Evolutionary conservation across 345 rosid species (phyloP), one percentile per base, ranked within the genome.

Genomic region (Leavenworthia alabamica): DNA sequence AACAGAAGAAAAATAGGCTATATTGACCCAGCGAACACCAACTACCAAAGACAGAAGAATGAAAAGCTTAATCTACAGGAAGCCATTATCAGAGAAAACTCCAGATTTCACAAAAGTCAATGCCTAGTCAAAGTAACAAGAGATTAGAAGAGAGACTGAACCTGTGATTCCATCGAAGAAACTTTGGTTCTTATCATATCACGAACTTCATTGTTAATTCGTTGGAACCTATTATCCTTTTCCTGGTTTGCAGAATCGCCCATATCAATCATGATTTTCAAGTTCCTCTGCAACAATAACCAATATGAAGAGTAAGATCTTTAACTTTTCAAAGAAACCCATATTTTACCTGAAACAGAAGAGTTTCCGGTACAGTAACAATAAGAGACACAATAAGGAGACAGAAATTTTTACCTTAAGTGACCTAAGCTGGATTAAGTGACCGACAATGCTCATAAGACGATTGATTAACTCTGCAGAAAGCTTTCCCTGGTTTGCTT

Each of bases 361-460:
- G 28, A 41, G 20, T 23, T 42, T 32, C 8, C 8, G 28, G 44
- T 31, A 8, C 13, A 24, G 17, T 51, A 42, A 29, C 4, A 58
- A 40, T 37, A 13, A 33, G 6, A 54, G 43, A 41, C 24, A 16
- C 27, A 23, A 57, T 6, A 50, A 59, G 51, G 45, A 51, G 59
- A 43, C 31, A 52, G 31, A 32, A 4, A 26, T 15, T 0, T 32
- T 62, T 81, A 92, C 97, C 97, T 92, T 89, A 6, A 92, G 86
- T 32, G 97, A 86, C 77, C 98, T 83, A 35, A 89, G 94, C 75
- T 89, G 97, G 68, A 92, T 86, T 73, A 86, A 54, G 77, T 92
- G 95, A 64, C 98, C 97, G 19, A 92, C 89, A 64, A 82, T 83
- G 62, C 94, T 80, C 92, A 85, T 86, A 39, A 89, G 89, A 73